These are phyloP conservation scores for Paradendryphiella salina DNA, from an alignment of 2,329 filamentous ascomycete species.

Conservation along the genomic window DNA sequence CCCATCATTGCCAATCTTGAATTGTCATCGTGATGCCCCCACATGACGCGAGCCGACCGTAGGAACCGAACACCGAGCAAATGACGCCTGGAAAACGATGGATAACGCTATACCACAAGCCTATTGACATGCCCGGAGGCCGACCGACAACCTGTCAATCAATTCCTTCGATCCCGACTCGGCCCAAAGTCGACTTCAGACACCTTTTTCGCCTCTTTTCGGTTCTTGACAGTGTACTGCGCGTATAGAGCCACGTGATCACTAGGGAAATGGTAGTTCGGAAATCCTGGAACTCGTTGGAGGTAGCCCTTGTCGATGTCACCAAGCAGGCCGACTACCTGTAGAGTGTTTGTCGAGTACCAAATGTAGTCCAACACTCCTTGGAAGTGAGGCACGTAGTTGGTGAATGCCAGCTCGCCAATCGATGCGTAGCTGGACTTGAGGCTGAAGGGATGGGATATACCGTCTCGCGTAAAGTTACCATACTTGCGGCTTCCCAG, in stretches of 20 bases:
- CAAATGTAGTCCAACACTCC: conserved; percentile 97
- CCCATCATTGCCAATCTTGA: conserved; percentile 30
- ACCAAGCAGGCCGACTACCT: conserved; percentile 80
- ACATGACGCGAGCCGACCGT: conserved; percentile 29
- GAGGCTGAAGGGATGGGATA: conserved; percentile 91
- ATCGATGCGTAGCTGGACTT: conserved; percentile 87
- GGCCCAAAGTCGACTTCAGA: conserved; percentile 46
- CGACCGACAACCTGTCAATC: conserved; percentile 12
- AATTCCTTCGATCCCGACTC: conserved; percentile 37
- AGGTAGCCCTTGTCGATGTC: conserved; percentile 85
- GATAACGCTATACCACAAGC: conserved; percentile 32
- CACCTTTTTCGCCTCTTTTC: conserved; percentile 68
- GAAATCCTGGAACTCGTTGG: conserved; percentile 84
- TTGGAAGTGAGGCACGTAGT: conserved; percentile 92
- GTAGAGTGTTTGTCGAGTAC: conserved; percentile 89
- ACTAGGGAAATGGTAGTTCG: conserved; percentile 91
- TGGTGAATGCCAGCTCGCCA: conserved; percentile 88
- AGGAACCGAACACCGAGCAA: conserved; percentile 41
- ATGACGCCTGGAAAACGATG: conserved; percentile 40
- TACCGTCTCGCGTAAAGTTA: conserved; percentile 88
- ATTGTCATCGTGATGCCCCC: conserved; percentile 29
- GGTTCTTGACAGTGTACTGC: conserved; percentile 84
- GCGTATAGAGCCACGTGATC: conserved; percentile 90
- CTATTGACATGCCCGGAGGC: conserved; percentile 33
- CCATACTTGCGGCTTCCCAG: conserved; percentile 83